These are phyloP conservation scores for Pythium coloratum DNA, from an alignment of 352 stramenopile species.

Conservation along the genomic window DNA sequence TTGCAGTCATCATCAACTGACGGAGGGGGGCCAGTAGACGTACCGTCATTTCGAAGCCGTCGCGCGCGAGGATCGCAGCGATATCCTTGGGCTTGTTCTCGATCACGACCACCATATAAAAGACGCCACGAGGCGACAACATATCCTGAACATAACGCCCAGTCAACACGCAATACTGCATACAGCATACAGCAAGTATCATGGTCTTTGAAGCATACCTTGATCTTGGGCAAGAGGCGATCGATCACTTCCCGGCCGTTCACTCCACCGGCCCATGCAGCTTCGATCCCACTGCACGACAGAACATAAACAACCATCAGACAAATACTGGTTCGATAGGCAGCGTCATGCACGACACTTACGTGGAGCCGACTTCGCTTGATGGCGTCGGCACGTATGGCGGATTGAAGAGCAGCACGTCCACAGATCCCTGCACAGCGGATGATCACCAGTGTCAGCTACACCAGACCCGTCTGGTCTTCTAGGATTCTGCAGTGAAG, in stretches of 20 bases:
- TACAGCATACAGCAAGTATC: background rate
- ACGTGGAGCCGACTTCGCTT: conserved; percentile 93
- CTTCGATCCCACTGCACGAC: conserved; percentile 89
- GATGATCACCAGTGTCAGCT: no score
- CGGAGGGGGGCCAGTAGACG: background rate
- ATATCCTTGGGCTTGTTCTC: conserved; percentile 97
- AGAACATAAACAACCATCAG: background rate
- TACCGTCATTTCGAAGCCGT: conserved; percentile 76
- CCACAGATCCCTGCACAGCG: conserved; percentile 54
- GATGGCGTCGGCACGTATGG: conserved; percentile 97
- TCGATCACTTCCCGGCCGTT: conserved; percentile 96
- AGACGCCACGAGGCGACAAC: conserved; percentile 84
- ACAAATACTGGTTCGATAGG: no score
- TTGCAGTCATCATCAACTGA: background rate
- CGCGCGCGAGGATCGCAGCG: conserved; percentile 51
- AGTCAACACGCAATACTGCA: no score
- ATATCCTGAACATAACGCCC: conserved; percentile 36
- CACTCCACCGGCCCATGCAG: conserved; percentile 94
- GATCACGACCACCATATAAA: conserved; percentile 97
- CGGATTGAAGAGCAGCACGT: conserved; percentile 98
- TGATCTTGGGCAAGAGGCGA: conserved; percentile 91
- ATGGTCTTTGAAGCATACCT: conserved; percentile 26
- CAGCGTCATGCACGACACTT: conserved; percentile 22
- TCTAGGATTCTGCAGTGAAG: background rate
- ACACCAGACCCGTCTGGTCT: no score